Conservation (phyloP, 2,329 filamentous ascomycete species). For the Diplodia mutila region DNA sequence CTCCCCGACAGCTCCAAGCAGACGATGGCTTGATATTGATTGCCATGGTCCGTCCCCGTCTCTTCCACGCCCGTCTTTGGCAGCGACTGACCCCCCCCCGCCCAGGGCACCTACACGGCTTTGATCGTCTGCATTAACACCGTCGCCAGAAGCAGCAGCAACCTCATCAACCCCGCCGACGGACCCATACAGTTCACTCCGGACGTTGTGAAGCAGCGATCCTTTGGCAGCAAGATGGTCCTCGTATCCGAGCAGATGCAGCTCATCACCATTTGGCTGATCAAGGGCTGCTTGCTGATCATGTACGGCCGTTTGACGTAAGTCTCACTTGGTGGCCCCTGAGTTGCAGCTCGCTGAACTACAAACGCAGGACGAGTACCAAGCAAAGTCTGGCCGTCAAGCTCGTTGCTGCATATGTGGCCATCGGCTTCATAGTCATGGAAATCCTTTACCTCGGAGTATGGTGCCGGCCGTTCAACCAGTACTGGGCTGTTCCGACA, state of each 20-base stretch:
- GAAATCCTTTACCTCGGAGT: constrained; percentile 57
- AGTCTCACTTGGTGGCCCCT: constrained; percentile 23
- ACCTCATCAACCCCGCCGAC: constrained; percentile 40
- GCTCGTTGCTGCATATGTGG: constrained; percentile 51
- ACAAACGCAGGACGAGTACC: constrained; percentile 29
- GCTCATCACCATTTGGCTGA: constrained; percentile 54
- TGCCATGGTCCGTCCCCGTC: constrained; percentile 36
- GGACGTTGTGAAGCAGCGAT: constrained; percentile 46
- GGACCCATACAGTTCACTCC: constrained; percentile 39
- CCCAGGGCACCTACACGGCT: constrained; percentile 39
- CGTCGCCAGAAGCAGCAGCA: constrained; percentile 39
- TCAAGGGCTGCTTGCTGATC: constrained; percentile 59
- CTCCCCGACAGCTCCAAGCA: constrained; percentile 32
- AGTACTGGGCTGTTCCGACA: constrained; percentile 58
- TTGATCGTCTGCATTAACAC: constrained; percentile 40
- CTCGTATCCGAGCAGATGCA: constrained; percentile 59
- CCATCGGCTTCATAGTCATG: constrained; percentile 51
- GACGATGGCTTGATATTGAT: constrained; percentile 43
- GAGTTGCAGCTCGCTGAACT: constrained; percentile 30
- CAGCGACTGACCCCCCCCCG: neutral
- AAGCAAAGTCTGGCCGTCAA: constrained; percentile 47
- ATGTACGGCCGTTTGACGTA: constrained; percentile 58
- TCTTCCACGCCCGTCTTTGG: too few relatives aligned
- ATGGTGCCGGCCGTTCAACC: constrained; percentile 58
- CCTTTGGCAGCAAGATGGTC: constrained; percentile 60